Evolutionary conservation across 177 flowering plant species (phyloP), one percentile per base, ranked within the genome.

Genomic region (Vitis hybrid): DNA sequence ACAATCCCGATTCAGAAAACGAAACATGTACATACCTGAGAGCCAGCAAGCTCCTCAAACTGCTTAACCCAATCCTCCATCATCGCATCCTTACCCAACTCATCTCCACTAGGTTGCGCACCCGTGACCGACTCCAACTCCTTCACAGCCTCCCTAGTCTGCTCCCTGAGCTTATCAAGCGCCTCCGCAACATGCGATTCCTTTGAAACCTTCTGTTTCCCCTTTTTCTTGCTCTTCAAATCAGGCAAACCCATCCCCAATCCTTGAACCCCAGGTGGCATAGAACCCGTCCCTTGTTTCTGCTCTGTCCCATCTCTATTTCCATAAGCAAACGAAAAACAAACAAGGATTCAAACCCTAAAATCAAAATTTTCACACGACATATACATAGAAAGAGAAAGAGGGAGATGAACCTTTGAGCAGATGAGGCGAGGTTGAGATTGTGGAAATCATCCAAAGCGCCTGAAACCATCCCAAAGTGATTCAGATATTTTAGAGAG

Each of bases 11-110:
- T 41, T 6, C 48, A 6, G 48, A 41, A 41, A 41, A 41, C 48
- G 9, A 52, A 32, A 58, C 58, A 52, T 17, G 9, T 17, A 32
- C 10, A n/a, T 83, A 93, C 99, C 97, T 96, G 97, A 77, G 93
- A 72, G 12, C 97, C 97, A 62, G 92, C 86, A 64, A 96, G 85
- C 76, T 90, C 89, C 80, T 92, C 97, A 77, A 96, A 93, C 79
- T 96, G 97, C 87, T 93, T 96, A 59, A 91, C 91, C 89, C 90
- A 93, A 68, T 96, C 94, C 68, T 90, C 99, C 80, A 95, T 76
- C 88, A 87, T 78, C 15, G 80, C 83, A 68, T 91, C 97, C 35
- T 81, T 83, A 30, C 76, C 81, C 46, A 86, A 76, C 65, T 82
- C 91, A 66, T 79, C 83, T 2, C 59, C 83, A 51, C 80, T 78